These are phyloP conservation scores for Blastobotrys malaysiensis DNA, from an alignment of 1,139 yeast genomes.

Conservation along the genomic window DNA sequence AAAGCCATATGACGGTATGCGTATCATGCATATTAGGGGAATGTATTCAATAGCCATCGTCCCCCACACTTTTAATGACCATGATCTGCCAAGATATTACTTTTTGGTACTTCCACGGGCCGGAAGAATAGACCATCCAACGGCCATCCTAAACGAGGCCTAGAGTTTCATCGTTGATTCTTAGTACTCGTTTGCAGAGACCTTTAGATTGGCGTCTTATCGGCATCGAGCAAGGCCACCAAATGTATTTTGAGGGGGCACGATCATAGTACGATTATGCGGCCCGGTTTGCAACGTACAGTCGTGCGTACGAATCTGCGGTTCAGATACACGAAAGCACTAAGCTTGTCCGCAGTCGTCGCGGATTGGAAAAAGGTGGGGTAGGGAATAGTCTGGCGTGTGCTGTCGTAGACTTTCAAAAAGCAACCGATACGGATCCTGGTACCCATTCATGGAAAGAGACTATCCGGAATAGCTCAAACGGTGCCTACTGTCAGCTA, in stretches of 20 bases:
- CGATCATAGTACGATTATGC: too few relatives aligned
- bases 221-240: too few relatives aligned
- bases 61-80: neutral
- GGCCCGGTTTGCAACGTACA: neutral
- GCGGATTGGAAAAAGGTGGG: neutral
- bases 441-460: too few relatives aligned
- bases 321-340: neutral
- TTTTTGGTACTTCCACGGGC: neutral
- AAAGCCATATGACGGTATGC: neutral
- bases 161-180: neutral
- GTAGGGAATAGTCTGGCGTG: neutral
- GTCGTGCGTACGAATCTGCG: neutral
- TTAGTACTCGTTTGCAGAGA: too few relatives aligned
- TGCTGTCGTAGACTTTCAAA: neutral
- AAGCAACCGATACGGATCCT: neutral
- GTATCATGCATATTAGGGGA: neutral
- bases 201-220: too few relatives aligned
- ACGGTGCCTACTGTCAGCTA: neutral
- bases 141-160: neutral
- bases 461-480: too few relatives aligned
- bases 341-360: neutral
- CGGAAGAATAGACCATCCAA: neutral
- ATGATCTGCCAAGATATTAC: neutral
- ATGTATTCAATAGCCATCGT: neutral
- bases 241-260: too few relatives aligned